Percentiles rank a stretch among this genome's conserved stretches.
Conservation (phyloP, 2,329 filamentous ascomycete genomes). For the Penicillium griseofulvum region DNA sequence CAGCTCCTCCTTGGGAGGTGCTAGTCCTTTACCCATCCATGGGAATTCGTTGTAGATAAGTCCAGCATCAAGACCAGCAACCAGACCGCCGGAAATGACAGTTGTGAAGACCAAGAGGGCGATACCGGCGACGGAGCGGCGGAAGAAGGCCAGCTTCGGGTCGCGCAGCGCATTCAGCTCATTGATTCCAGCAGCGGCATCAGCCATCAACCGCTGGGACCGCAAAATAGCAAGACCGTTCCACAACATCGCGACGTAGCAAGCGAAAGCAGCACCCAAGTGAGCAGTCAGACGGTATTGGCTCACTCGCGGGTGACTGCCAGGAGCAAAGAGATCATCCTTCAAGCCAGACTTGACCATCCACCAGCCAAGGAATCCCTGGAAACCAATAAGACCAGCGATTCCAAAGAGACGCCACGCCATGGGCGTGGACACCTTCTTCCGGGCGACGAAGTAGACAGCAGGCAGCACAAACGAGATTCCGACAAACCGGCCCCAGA, state of each 20-base stretch:
- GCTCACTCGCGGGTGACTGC: conserved; percentile 84
- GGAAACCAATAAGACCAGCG: conserved; percentile 84
- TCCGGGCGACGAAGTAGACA: conserved; percentile 78
- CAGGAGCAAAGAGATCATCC: conserved; percentile 90
- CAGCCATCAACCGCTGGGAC: conserved; percentile 66
- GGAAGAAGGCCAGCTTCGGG: conserved; percentile 70
- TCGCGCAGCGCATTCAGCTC: conserved; percentile 61
- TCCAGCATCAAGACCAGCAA: conserved; percentile 91
- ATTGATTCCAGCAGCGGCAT: conserved; percentile 62
- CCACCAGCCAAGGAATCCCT: conserved; percentile 97
- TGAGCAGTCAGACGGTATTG: conserved; percentile 93
- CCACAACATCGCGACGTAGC: conserved; percentile 92
- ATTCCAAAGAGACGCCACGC: conserved; percentile 76
- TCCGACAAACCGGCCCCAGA: conserved; percentile 92
- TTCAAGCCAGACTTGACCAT: conserved; percentile 98
- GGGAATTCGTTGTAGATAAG: conserved; percentile 99
- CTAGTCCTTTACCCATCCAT: conserved; percentile 81
- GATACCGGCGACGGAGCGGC: conserved; percentile 68
- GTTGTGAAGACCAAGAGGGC: conserved; percentile 79
- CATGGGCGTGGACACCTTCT: conserved; percentile 75
- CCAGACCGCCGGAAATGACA: conserved; percentile 88
- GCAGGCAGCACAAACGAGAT: conserved; percentile 86
- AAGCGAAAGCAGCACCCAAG: conserved; percentile 83
- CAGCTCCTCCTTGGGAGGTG: conserved; percentile 78
- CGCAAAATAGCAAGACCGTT: conserved; percentile 83